phyloP scores from a whole-genome alignment of 768 basidiomycete genomes.

The Hygrocybe coccinea region DNA sequence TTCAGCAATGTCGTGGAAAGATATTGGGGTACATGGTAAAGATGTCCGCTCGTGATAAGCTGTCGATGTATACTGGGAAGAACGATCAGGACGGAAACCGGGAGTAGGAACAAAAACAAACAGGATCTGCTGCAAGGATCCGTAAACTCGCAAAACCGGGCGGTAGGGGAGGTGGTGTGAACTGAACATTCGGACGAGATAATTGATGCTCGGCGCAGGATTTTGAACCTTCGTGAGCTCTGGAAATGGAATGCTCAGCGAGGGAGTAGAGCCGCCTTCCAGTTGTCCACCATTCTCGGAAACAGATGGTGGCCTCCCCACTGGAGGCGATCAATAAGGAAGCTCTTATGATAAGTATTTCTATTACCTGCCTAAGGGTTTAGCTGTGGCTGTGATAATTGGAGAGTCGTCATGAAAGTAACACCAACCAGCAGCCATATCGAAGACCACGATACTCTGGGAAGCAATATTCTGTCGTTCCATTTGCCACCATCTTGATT shows the following conservation, averaged over 20 bases:
- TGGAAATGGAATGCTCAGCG: constrained; percentile 29
- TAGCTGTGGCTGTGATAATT: constrained; percentile 20
- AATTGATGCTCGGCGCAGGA: too few relatives aligned
- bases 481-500: constrained; percentile 40
- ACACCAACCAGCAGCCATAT: constrained; percentile 53
- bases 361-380: constrained; percentile 2
- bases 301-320: constrained; percentile 58
- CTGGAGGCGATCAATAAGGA: constrained; percentile 29
- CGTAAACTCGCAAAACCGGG: constrained; percentile 26
- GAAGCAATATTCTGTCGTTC: constrained; percentile 22
- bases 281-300: constrained; percentile 56
- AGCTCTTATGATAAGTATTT: neutral
- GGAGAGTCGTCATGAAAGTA: constrained; percentile 21
- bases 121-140: constrained; percentile 49
- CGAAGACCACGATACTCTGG: constrained; percentile 41
- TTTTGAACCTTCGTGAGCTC: too few relatives aligned
- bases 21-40: constrained; percentile 50
- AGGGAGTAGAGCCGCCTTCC: constrained; percentile 28
- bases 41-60: constrained; percentile 55
- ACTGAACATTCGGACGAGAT: too few relatives aligned
- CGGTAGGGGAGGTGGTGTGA: too few relatives aligned
- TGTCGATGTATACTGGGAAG: constrained; percentile 50
- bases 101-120: constrained; percentile 25
- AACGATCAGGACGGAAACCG: neutral
- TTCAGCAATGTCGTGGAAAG: constrained; percentile 59